A percentile compares a stretch with the other conserved stretches of the same genome.
These are phyloP conservation scores for Colletotrichum sp. DNA, from an alignment of 2,329 filamentous ascomycete species.

Conservation along the genomic window DNA sequence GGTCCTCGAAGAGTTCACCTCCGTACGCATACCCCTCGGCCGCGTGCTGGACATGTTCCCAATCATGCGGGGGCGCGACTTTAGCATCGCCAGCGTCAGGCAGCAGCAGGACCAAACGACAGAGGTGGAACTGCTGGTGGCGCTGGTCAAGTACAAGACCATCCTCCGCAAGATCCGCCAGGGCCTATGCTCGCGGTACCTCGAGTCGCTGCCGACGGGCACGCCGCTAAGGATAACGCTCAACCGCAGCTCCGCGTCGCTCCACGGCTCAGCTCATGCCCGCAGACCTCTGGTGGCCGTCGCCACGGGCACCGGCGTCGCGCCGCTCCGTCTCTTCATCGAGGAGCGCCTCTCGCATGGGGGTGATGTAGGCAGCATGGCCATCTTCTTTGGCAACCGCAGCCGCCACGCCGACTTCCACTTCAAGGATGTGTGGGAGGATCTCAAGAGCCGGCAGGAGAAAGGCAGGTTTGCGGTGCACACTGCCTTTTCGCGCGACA, in stretches of 20 bases:
- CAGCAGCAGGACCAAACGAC: constrained; percentile 26
- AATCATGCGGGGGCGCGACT: constrained; percentile 84
- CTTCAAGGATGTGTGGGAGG: constrained; percentile 78
- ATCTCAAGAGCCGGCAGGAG: not conserved
- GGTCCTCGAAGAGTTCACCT: constrained; percentile 87
- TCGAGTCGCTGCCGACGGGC: constrained; percentile 66
- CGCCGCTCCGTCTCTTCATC: constrained; percentile 82
- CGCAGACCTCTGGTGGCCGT: constrained; percentile 73
- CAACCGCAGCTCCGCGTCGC: constrained; percentile 50
- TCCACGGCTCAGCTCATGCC: constrained; percentile 41
- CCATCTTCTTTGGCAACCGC: constrained; percentile 87
- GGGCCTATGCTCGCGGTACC: constrained; percentile 89
- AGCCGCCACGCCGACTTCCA: constrained; percentile 79
- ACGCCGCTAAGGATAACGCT: constrained; percentile 66
- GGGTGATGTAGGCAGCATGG: constrained; percentile 29
- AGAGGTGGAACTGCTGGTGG: constrained; percentile 76
- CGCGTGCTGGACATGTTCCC: constrained; percentile 78
- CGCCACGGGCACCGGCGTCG: constrained; percentile 85
- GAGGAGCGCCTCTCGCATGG: constrained; percentile 65
- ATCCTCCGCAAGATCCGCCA: constrained; percentile 83
- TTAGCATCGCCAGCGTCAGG: constrained; percentile 86
- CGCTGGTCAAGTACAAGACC: constrained; percentile 90
- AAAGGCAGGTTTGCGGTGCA: constrained; percentile 30
- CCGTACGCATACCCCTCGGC: constrained; percentile 80
- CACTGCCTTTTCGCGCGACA: constrained; percentile 56